Percentiles rank a stretch among this genome's conserved stretches.
Conservation (phyloP, 306 rosid genomes). For the Phaseolus lunatus region DNA sequence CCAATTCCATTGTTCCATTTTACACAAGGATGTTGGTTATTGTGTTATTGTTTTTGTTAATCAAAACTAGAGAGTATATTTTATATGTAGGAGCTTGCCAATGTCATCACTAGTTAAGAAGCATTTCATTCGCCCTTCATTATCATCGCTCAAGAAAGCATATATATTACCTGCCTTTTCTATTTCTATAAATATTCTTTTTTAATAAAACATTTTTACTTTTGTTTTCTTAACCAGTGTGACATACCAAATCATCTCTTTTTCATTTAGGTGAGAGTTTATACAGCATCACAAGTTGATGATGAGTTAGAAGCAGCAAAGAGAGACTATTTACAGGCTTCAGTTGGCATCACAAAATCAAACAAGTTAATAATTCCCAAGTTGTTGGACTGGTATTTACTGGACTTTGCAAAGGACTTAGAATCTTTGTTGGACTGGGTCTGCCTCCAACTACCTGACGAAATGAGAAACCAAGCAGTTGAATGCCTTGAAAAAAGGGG, state of each 20-base stretch:
- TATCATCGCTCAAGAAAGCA: background rate
- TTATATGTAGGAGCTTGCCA: background rate
- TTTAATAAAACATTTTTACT: background rate
- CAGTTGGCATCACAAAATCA: conserved; percentile 72
- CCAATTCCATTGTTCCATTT: background rate
- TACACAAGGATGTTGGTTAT: background rate
- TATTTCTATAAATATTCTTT: background rate
- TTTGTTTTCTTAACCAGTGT: background rate
- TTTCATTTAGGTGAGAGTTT: conserved; percentile 75
- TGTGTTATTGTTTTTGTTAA: background rate
- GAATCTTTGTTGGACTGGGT: conserved; percentile 89
- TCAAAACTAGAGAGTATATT: background rate
- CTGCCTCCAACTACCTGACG: conserved; percentile 80
- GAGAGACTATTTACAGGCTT: conserved; percentile 87
- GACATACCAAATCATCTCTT: background rate
- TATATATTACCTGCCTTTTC: background rate
- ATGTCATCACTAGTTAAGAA: background rate
- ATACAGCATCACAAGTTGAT: conserved; percentile 76
- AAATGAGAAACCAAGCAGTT: conserved; percentile 68
- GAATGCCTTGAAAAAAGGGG: conserved; percentile 73
- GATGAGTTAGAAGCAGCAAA: conserved; percentile 89
- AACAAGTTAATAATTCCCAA: conserved; percentile 80
- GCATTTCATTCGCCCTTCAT: background rate
- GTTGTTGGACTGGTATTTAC: conserved; percentile 88
- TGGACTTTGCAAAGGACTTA: conserved; percentile 92